Base-by-base conservation (phyloP, 495 filamentous ascomycete species). In the Usnea hakonensis region DNA sequence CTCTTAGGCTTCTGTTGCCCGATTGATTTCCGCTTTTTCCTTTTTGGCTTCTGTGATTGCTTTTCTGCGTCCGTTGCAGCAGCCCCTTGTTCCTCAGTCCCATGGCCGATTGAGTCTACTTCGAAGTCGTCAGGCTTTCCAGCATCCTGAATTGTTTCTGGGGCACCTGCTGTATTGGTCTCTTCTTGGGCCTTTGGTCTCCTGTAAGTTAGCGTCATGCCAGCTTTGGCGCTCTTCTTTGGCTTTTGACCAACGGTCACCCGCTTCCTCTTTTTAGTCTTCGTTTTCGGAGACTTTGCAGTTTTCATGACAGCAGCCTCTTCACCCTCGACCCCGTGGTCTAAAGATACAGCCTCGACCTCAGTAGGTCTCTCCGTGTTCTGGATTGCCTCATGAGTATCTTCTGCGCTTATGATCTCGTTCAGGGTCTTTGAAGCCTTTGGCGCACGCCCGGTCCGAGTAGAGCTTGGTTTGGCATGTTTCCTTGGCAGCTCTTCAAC, bases 1-100 rank as follows among this genome's bases (percentile, higher is more conserved):
- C 26, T 61, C 38, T 58, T 65, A 0, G 37, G 16, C 55, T 38
- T 58, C 21, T 60, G 64, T 40, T 66, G 64, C 38, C 67, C 67
- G 40, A 64, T 69, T 13, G 67, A 62, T 30, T 64, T 69, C 37
- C 67, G 64, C 30, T 65, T 67, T 55, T 59, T 69, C 48, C 58
- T 57, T 32, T 50, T 57, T 0, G 33, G 28, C 26, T 50, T 62
- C 26, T 55, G 38, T 14, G 11, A 5, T n/a, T 41, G 48, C 16
- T 17, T 26, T 53, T 55, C 50, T 19, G 13, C 23, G 19, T 26
- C 8, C 5, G 8, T n/a, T 30, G 23, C 48, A 10, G 50, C 10
- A 14, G n/a, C 32, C 3, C 11, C 26, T 43, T 54, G 59, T 5
- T 55, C 37, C 9, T 17, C 19, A 23, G 19, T 28, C 9, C 14